phyloP scores from a whole-genome alignment of 345 rosid species.

The Mangifera indica region DNA sequence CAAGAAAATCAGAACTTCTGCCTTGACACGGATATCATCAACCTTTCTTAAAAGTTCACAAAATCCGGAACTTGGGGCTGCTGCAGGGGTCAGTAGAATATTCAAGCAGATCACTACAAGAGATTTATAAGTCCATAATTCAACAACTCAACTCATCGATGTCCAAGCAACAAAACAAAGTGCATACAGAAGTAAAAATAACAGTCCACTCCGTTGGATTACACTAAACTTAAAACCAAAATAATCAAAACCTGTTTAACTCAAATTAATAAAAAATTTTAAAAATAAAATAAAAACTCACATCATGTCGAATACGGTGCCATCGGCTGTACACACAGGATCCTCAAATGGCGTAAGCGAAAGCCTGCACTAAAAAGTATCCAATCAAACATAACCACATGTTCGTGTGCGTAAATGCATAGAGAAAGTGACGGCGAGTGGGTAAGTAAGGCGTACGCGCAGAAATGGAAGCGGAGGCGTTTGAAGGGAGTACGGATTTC shows the following conservation, averaged over 20 bases:
- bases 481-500: slow-evolving; percentile 73
- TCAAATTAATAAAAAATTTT: background rate
- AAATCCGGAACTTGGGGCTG: no score
- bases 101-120: background rate
- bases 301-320: slow-evolving; percentile 84
- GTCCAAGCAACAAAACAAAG: background rate
- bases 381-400: background rate
- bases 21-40: background rate
- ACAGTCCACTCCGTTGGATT: background rate
- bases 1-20: slow-evolving; percentile 1
- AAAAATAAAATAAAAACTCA: slow-evolving; percentile 34
- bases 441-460: slow-evolving; percentile 59
- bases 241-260: slow-evolving; percentile 6
- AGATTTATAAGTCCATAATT: background rate
- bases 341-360: slow-evolving; percentile 78
- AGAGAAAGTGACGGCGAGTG: background rate
- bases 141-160: background rate
- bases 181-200: background rate
- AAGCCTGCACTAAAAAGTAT: slow-evolving; percentile 51
- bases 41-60: no score
- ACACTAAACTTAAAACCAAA: background rate
- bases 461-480: slow-evolving; percentile 93
- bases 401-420: background rate
- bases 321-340: slow-evolving; percentile 78
- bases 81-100: no score